Evolutionary conservation across 2,329 filamentous ascomycete genomes (phyloP), one percentile per base, ranked within the genome.

Genomic region (Aspergillus udagawae): DNA sequence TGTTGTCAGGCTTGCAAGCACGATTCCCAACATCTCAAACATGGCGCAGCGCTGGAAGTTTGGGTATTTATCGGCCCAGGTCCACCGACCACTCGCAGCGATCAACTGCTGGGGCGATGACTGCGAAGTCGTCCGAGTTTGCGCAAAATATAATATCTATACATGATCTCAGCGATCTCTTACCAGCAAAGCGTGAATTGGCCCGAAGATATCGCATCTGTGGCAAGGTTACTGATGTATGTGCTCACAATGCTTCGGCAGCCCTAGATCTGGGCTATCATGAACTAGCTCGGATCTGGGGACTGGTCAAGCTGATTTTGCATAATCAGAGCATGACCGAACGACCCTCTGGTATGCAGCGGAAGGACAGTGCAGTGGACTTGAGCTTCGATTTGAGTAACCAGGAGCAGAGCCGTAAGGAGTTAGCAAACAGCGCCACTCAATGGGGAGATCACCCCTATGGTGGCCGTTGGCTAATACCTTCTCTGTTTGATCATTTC

Each of bases 261-360:
- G 92, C 93, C 8, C 82, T 86, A 63, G 86, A 85, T 60, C 82
- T 88, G 63, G 90, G 88, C 4, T 83, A 85, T 61, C 72, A 80
- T 14, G 90, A 96, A 61, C 75, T 95, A 29, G 87, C 89, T 27
- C 85, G 91, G 64, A 84, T 96, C 6, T 99, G 94, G 94, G 85
- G 84, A 51, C 88, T 97, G 62, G 80, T 91, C 54, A 87, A 85
- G 20, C 79, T 97, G 57, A 80, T 97, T 5, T 77, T 97, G 49
- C 86, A 86, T 62, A 89, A 90, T 80, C 87, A 58, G 86, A 85
- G 3, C 25, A 82, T 89, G 50, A 84, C 92, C 61, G 89, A 89
- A 17, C 81, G 82, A 28, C 76, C 86, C 7, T 75, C 82, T 1
- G 75, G 80, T 32, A 75, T 79, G 14, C 66, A 63, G 25, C 60